These are phyloP conservation scores for Pythium sukuiense DNA, from an alignment of 352 stramenopile species.

Conservation along the genomic window DNA sequence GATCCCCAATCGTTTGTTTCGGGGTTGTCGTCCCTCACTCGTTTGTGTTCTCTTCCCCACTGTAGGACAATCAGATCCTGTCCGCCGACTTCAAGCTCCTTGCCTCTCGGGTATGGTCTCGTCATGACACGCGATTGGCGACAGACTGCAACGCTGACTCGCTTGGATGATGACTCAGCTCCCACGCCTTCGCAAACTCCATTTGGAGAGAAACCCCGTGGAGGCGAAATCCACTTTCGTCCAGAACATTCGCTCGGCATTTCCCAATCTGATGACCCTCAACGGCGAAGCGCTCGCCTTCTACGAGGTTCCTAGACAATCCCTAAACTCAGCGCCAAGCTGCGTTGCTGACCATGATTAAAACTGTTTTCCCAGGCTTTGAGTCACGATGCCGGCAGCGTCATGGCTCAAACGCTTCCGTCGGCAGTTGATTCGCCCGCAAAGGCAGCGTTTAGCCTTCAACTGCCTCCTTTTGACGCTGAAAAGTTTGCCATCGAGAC, in stretches of 20 bases:
- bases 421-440: not conserved
- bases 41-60: too few relatives aligned
- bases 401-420: not conserved
- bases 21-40: too few relatives aligned
- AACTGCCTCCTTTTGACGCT: constrained; percentile 17
- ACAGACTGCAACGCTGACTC: too few relatives aligned
- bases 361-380: not conserved
- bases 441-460: constrained; percentile 5
- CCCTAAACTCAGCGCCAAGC: too few relatives aligned
- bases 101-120: constrained; percentile 33
- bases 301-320: constrained; percentile 19
- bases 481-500: constrained; percentile 15
- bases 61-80: constrained; percentile 57
- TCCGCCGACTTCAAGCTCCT: constrained; percentile 45
- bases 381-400: not conserved
- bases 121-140: too few relatives aligned
- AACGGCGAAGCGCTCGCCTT: constrained; percentile 60
- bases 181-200: constrained; percentile 47
- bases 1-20: too few relatives aligned
- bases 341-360: not conserved
- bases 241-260: constrained; percentile 25
- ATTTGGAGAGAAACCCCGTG: constrained; percentile 42
- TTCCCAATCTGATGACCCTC: constrained; percentile 49
- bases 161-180: too few relatives aligned
- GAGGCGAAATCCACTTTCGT: constrained; percentile 23